Conservation (phyloP, 805 yeast genomes). For the Wickerhamiella dianesei region DNA sequence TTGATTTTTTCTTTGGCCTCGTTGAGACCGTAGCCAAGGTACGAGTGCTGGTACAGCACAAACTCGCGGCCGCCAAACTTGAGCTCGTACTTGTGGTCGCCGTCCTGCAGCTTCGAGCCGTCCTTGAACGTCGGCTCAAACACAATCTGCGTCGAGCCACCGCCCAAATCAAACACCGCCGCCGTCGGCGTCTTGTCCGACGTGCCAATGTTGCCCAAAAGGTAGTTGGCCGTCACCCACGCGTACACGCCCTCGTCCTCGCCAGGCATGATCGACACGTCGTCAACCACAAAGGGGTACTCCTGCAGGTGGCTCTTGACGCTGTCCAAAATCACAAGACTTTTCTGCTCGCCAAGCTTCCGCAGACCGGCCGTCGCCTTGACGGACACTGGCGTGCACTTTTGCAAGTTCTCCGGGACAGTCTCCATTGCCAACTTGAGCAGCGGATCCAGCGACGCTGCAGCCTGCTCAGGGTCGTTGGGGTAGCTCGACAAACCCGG, state of each 20-base stretch:
- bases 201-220: slow-evolving; percentile 87
- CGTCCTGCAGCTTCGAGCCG: slow-evolving; percentile 45
- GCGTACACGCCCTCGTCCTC: slow-evolving; percentile 97
- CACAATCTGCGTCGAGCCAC: slow-evolving; percentile 97
- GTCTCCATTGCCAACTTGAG: slow-evolving; percentile 58
- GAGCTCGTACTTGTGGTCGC: slow-evolving; percentile 76
- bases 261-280: slow-evolving; percentile 89
- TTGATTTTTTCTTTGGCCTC: slow-evolving; percentile 82
- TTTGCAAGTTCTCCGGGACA: slow-evolving; percentile 59
- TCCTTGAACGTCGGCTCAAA: slow-evolving; percentile 71
- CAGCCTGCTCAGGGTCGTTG: slow-evolving; percentile 72
- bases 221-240: slow-evolving; percentile 92
- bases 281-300: slow-evolving; percentile 88
- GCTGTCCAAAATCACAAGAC: slow-evolving; percentile 56
- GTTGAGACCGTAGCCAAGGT: slow-evolving; percentile 90
- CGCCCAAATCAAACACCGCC: slow-evolving; percentile 95
- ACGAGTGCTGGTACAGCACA: slow-evolving; percentile 81
- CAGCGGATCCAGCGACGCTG: slow-evolving; percentile 74
- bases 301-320: slow-evolving; percentile 63
- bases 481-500: slow-evolving; percentile 79
- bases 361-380: slow-evolving; percentile 98
- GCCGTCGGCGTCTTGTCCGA: slow-evolving; percentile 69
- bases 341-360: slow-evolving; percentile 61
- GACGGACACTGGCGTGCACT: slow-evolving; percentile 88
- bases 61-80: slow-evolving; percentile 72